Base-by-base conservation (phyloP, 768 basidiomycete species). In the Amanita rubescens region DNA sequence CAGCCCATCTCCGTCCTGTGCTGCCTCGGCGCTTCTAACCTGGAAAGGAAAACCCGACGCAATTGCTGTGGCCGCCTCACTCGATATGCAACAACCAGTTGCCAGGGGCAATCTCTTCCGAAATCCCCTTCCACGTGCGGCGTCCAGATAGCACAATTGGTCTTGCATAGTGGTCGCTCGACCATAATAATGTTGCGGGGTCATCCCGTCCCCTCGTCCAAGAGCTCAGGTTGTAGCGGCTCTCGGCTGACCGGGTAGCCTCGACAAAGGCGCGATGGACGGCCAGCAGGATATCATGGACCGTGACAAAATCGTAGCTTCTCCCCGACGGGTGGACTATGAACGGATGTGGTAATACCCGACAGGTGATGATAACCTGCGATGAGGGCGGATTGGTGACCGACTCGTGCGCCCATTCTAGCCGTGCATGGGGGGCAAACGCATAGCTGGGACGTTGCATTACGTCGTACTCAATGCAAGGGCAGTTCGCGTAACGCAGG, bases 81-180 rank as follows among this genome's bases (percentile, higher is more conserved):
- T 51, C 51, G 30, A 51, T 43, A 17, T 51, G 51, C 41, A 51
- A 17, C 17, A 51, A 30, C 51, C 51, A 51, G 39, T 43, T 22
- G 8, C 39, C 27, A 8, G 51, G 27, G 10, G 25, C 25, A 10
- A 10, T 25, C 25, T 51, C 27, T 42, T 51, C 51, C 7, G 51
- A 51, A 17, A 51, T 24, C 10, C 51, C 51, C 30, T 39, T 38
- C 51, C 51, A 51, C 20, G 5, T 43, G 25, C 14, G 43, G 15
- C 51, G 41, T 22, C 27, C 30, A 14, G 20, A 11, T 1, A 17
- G 10, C 11, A 25, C 1, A 14, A 5, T 6, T 14, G 12, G 32
- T 19, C 33, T 17, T 10, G 33, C 35, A 34, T 2, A 12, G 4
- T 39, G 27, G 2, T 5, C 22, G 17, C n/a, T 33, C 27, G 42